Conservation (phyloP, 148 eudicot genomes). For the Bassia scoparia region DNA sequence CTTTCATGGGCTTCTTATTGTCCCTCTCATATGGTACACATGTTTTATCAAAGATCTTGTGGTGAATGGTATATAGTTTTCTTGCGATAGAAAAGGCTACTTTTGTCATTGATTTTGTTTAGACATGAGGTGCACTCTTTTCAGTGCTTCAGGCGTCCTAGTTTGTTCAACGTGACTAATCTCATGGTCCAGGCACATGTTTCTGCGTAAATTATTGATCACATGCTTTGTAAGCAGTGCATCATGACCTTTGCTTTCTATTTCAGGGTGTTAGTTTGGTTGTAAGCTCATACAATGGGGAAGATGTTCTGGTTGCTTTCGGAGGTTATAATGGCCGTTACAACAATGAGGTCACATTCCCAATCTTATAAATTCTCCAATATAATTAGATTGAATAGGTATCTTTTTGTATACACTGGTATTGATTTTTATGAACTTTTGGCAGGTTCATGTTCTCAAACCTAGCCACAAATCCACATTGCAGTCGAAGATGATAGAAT, state of each 20-base stretch:
- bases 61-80: not conserved
- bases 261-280: slow-evolving; percentile 94
- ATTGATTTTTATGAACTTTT: slow-evolving; percentile 21
- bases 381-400: not conserved
- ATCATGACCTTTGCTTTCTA: not conserved
- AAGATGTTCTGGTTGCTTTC: slow-evolving; percentile 74
- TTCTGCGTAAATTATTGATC: not conserved
- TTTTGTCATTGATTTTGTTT: not conserved
- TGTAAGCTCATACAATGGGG: slow-evolving; percentile 70
- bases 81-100: not conserved
- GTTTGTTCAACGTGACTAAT: not conserved
- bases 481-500: slow-evolving; percentile 60
- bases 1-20: not conserved
- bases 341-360: slow-evolving; percentile 71
- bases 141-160: not conserved
- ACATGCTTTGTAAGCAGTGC: not conserved
- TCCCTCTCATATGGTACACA: not conserved
- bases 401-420: slow-evolving; percentile 10
- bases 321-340: slow-evolving; percentile 98
- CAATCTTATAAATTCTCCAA: not conserved
- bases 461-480: slow-evolving; percentile 88
- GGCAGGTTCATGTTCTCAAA: slow-evolving; percentile 80
- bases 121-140: not conserved
- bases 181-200: not conserved
- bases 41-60: not conserved